Evolutionary conservation across 768 basidiomycete genomes (phyloP), one percentile per base, ranked within the genome.

Genomic region (Psilocybe cubensis): DNA sequence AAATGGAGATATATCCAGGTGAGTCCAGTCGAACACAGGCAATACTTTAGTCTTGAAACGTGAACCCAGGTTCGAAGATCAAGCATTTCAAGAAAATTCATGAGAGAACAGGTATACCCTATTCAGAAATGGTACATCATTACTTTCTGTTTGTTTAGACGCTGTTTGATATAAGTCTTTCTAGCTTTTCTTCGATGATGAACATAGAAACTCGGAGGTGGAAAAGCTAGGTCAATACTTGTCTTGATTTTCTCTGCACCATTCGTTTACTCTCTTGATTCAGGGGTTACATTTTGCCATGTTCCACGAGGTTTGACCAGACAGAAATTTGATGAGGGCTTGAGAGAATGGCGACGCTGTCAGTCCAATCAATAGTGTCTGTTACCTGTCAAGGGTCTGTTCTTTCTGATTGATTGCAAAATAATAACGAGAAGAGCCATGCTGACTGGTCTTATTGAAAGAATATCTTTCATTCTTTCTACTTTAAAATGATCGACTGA

Each of bases 241-340:
- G 17, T 41, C 11, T 57, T 42, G 27, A 4, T 4, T 49, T 25
- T 25, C 24, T 28, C 23, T 6, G 14, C 17, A 27, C 28, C n/a
- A 9, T 9, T 28, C 6, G 23, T n/a, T n/a, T n/a, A n/a, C n/a
- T 38, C 18, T 42, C 5, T n/a, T 31, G 33, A 42, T 10, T 21
- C 61, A 86, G 92, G 94, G 2, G 92, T 96, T 2, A 93, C 91
- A 0, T 94, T 96, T 72, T 76, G 83, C 53, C 82, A 89, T n/a
- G 89, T 92, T 4, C 71, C 74, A 2, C 69, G 76, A 20, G 93
- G 93, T 0, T 63, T 92, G 25, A 79, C 85, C 61, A 72, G 79
- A 46, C 69, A 76, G n/a, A 72, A 77, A 4, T 93, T 92, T 66
- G 85, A 89, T 61, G 72, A 79, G n/a, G 94, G 94, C 0, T 70